Percentiles rank a stretch among this genome's conserved stretches.
These are phyloP conservation scores for Hymenoscyphus infarciens DNA, from an alignment of 2,329 filamentous ascomycete genomes.

Conservation along the genomic window DNA sequence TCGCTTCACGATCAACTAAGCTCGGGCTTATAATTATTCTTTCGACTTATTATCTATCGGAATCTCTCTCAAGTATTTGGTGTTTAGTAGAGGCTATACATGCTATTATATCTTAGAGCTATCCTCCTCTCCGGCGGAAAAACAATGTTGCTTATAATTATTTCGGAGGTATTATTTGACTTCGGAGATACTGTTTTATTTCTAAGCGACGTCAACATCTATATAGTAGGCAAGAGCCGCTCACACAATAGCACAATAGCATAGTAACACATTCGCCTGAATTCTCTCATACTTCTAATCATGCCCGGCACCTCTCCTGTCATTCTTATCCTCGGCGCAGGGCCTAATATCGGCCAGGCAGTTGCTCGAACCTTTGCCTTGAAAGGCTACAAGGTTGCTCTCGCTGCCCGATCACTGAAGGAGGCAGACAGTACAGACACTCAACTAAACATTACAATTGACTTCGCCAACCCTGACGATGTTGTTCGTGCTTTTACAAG, in stretches of 20 bases:
- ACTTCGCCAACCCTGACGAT: constrained; percentile 38
- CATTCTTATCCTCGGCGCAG: constrained; percentile 42
- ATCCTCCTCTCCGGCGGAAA: not conserved
- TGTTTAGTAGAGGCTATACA: no score
- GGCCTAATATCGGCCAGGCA: constrained; percentile 38
- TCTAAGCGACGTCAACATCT: constrained; percentile 2
- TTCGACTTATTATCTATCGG: no score
- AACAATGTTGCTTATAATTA: constrained; percentile 1
- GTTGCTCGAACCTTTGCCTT: constrained; percentile 38
- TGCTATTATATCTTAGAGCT: no score
- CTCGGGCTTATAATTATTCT: no score
- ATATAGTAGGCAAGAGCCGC: constrained; percentile 3
- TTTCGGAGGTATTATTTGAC: not conserved
- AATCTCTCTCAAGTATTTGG: no score
- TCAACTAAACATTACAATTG: constrained; percentile 37
- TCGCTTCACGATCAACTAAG: no score
- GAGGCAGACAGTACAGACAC: constrained; percentile 32
- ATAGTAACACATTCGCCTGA: not conserved
- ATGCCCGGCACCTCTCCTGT: constrained; percentile 23
- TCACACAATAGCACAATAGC: not conserved
- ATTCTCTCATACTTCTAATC: constrained; percentile 9
- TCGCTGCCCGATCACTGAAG: constrained; percentile 35
- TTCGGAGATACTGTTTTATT: not conserved
- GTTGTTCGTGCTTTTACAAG: constrained; percentile 38
- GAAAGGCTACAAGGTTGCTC: constrained; percentile 42